phyloP scores from a whole-genome alignment of 2,329 filamentous ascomycete species.

The Fonsecaea pugnacius region DNA sequence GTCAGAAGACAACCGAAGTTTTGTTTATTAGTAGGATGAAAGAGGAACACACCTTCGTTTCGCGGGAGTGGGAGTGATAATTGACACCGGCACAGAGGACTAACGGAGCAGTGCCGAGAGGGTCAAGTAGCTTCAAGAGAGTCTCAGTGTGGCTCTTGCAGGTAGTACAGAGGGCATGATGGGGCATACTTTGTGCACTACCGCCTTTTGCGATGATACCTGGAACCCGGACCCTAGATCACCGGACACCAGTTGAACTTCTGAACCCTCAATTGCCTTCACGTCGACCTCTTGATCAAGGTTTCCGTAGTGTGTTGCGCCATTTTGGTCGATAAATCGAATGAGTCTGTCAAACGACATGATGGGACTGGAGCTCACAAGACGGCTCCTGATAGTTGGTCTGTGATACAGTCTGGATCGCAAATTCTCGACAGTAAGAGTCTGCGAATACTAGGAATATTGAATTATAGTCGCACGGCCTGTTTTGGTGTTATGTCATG shows the following conservation, averaged over 20 bases:
- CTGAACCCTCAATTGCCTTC: background rate
- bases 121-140: slow-evolving; percentile 10
- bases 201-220: too few relatives aligned
- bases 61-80: slow-evolving; percentile 8
- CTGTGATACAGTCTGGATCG: too few relatives aligned
- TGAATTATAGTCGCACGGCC: too few relatives aligned
- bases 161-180: too few relatives aligned
- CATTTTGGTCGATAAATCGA: slow-evolving; percentile 1
- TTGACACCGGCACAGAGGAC: slow-evolving; percentile 16
- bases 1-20: background rate
- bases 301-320: background rate
- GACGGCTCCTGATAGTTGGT: too few relatives aligned
- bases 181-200: too few relatives aligned
- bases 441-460: too few relatives aligned
- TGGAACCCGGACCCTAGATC: background rate
- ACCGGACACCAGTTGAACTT: background rate
- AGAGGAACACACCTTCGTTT: background rate
- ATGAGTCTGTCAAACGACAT: slow-evolving; percentile 1
- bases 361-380: background rate
- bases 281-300: background rate
- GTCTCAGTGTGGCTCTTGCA: background rate
- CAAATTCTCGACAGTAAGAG: background rate
- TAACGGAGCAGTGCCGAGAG: background rate
- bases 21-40: background rate
- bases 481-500: too few relatives aligned